A percentile compares a stretch with the other conserved stretches of the same genome.
These are phyloP conservation scores for Pharnaceum exiguum DNA, from an alignment of 148 eudicot genomes.

Conservation along the genomic window DNA sequence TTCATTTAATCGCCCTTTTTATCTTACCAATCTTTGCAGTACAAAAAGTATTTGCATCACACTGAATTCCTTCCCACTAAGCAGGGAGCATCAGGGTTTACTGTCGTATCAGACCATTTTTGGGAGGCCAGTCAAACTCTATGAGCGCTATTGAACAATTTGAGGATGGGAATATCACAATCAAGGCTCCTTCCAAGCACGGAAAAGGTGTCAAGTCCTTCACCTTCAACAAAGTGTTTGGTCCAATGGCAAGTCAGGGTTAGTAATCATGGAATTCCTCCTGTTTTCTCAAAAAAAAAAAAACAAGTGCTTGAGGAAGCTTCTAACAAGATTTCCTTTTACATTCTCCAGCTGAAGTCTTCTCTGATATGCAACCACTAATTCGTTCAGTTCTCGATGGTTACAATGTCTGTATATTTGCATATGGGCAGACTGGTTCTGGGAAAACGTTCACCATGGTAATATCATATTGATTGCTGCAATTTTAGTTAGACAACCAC, in stretches of 20 bases:
- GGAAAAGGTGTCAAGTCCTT: conserved; percentile 78
- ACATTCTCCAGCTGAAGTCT: conserved; percentile 66
- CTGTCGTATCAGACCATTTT: conserved; percentile 92
- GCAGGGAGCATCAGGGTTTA: conserved; percentile 94
- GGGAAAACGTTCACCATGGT: conserved; percentile 98
- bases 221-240: conserved; percentile 90
- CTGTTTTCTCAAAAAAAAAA: background rate
- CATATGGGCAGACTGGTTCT: conserved; percentile 98
- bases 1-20: background rate
- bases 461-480: conserved; percentile 7
- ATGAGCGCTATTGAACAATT: conserved; percentile 62
- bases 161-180: conserved; percentile 78
- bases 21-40: background rate
- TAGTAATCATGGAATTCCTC: conserved; percentile 12
- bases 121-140: conserved; percentile 48
- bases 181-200: conserved; percentile 62
- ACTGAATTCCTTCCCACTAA: conserved; percentile 4
- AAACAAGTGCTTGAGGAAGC: background rate
- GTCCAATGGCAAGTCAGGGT: conserved; percentile 91
- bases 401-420: conserved; percentile 90
- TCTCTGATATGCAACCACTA: conserved; percentile 80
- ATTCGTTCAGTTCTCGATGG: conserved; percentile 98
- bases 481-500: background rate
- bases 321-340: conserved; percentile 14
- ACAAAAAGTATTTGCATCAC: background rate